Evolutionary conservation across 148 eudicot genomes (phyloP), one percentile per base, ranked within the genome.

Genomic region (Rheum nobile): DNA sequence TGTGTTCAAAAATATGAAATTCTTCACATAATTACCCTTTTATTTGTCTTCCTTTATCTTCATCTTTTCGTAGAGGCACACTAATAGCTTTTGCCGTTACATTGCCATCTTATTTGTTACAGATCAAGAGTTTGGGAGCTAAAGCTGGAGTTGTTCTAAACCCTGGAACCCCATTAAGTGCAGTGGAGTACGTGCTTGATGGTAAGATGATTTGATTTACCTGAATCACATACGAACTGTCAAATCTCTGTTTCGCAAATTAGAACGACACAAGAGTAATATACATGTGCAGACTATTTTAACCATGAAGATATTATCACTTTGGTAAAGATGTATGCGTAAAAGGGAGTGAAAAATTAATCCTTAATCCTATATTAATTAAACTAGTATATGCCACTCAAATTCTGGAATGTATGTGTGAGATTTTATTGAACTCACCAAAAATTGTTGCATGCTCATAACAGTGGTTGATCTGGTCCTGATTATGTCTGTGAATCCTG

Each of bases 131-230:
- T 83, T 77, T 92, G 83, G 99, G 99, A 61, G 99, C 99, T 42
- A 96, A 96, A 90, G 99, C 97, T 74, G 99, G 99, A 73, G 99
- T 92, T 72, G 99, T 96, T 52, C 78, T 92, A 77, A 96, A 96
- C 90, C 99, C 99, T 67, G 99, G 68, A 61, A 96, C 97, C 82
- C 90, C 99, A 35, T 82, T 92, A 73, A 77, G 38, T 78, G 78
- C 96, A 12, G 85, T 96, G 7, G 99, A 96, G 73, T 95, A 95
- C 75, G 85, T 96, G 35, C 97, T 96, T 83, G 99, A 96, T 82
- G 94, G 99, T 96, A 90, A 88, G 42, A 41, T 39, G 70, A 6
- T 65, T 65, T 34, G n/a, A n/a, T n/a, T n/a, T n/a, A n/a, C n/a
- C n/a, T n/a, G n/a, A n/a, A n/a, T n/a, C n/a, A n/a, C n/a, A n/a